Percentiles rank a stretch among this genome's conserved stretches.
These are phyloP conservation scores for Pseudocercospora vitis DNA, from an alignment of 2,329 filamentous ascomycete genomes.

Conservation along the genomic window DNA sequence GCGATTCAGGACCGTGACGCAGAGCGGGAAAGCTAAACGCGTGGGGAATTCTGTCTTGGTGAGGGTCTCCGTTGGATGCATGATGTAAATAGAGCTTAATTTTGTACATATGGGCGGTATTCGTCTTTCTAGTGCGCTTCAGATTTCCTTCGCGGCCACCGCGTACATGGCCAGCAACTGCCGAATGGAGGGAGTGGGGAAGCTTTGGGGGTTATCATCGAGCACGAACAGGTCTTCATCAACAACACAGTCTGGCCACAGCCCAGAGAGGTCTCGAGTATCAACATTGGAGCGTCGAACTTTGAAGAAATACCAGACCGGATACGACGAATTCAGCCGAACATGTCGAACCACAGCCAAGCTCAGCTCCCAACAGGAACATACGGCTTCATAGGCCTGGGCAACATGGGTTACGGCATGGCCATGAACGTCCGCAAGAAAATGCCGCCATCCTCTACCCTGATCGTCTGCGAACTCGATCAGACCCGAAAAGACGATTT, in stretches of 20 bases:
- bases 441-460: slow-evolving; percentile 34
- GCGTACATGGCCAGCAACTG: not conserved
- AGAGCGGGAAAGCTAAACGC: not conserved
- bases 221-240: not conserved
- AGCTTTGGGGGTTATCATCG: not conserved
- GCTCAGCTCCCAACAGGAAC: slow-evolving; percentile 1
- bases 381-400: slow-evolving; percentile 34
- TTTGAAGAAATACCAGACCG: not conserved
- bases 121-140: not conserved
- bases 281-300: not conserved
- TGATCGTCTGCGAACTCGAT: slow-evolving; percentile 45
- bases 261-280: not conserved
- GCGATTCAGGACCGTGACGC: no score
- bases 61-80: not conserved
- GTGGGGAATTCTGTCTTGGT: not conserved
- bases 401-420: slow-evolving; percentile 48
- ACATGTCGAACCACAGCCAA: not conserved
- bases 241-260: not conserved
- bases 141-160: not conserved
- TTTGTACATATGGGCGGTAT: slow-evolving; percentile 13
- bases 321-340: not conserved
- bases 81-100: not conserved
- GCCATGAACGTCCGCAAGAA: slow-evolving; percentile 44
- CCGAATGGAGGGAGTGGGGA: slow-evolving; percentile 6
- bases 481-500: slow-evolving; percentile 10